These are phyloP conservation scores for Trichoderma koningiopsis DNA, from an alignment of 2,329 filamentous ascomycete species.

Conservation along the genomic window DNA sequence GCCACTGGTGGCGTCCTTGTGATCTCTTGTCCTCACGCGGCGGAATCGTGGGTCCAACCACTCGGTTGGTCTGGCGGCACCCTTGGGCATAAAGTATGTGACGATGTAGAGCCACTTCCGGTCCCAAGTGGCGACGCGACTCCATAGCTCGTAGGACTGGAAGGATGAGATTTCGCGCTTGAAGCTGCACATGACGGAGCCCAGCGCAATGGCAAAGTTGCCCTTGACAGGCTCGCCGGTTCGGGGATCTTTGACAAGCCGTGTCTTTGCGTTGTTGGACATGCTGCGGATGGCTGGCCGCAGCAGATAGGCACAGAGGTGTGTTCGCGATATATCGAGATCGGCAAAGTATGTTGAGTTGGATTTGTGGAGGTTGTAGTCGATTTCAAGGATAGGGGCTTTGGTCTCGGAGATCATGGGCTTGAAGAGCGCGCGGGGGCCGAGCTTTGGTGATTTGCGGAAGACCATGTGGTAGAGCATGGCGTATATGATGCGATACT, in stretches of 20 bases:
- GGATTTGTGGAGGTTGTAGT: conserved; percentile 84
- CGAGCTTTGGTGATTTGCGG: conserved; percentile 51
- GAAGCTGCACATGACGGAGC: conserved; percentile 73
- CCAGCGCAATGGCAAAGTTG: conserved; percentile 65
- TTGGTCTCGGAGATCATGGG: conserved; percentile 68
- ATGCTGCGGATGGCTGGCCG: conserved; percentile 59
- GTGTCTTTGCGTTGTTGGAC: conserved; percentile 50
- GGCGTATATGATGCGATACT: conserved; percentile 62
- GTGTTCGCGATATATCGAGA: conserved; percentile 79
- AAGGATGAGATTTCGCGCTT: conserved; percentile 72
- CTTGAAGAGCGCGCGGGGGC: conserved; percentile 69
- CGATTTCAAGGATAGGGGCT: conserved; percentile 74
- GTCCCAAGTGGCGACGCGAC: conserved; percentile 72
- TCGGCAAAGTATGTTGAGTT: conserved; percentile 87
- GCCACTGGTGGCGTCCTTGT: conserved; percentile 42
- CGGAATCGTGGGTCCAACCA: conserved; percentile 55
- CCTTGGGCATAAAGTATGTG: conserved; percentile 70
- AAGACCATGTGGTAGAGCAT: conserved; percentile 57
- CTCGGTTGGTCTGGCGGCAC: conserved; percentile 55
- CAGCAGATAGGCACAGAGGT: conserved; percentile 72
- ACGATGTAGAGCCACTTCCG: conserved; percentile 80
- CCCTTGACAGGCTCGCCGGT: conserved; percentile 54
- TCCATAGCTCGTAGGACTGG: conserved; percentile 73
- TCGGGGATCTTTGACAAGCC: conserved; percentile 53
- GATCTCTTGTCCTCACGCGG: conserved; percentile 45